These are phyloP conservation scores for Drosera spatulata DNA, from an alignment of 179 eudicot species.

Conservation along the genomic window DNA sequence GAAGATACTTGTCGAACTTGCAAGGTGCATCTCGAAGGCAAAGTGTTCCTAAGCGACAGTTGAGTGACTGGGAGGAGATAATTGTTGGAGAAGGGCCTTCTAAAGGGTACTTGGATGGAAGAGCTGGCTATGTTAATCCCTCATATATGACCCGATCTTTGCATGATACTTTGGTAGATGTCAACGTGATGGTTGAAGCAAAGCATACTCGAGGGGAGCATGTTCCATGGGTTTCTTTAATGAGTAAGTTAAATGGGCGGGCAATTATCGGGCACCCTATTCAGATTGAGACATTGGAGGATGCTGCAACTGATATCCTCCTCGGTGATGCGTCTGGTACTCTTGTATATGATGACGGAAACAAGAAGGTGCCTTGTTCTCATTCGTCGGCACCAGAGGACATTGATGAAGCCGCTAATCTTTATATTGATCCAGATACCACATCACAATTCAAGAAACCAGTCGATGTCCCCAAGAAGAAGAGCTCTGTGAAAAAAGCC, in stretches of 20 bases:
- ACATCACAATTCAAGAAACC: slow-evolving; percentile 23
- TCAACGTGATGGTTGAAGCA: slow-evolving; percentile 70
- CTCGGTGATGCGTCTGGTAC: slow-evolving; percentile 21
- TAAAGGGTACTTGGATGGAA: slow-evolving; percentile 47
- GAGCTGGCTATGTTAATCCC: slow-evolving; percentile 32
- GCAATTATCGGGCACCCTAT: slow-evolving; percentile 93
- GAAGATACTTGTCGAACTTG: slow-evolving; percentile 16
- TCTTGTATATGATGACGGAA: slow-evolving; percentile 17
- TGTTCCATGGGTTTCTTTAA: slow-evolving; percentile 16
- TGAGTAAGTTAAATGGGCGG: slow-evolving; percentile 76
- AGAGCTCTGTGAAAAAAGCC: slow-evolving; percentile 10
- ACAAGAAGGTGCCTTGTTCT: slow-evolving; percentile 41
- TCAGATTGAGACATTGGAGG: slow-evolving; percentile 69
- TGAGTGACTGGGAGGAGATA: slow-evolving; percentile 39
- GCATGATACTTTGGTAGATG: slow-evolving; percentile 60
- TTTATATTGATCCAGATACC: slow-evolving; percentile 22
- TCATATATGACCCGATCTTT: slow-evolving; percentile 23
- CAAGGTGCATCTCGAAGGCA: slow-evolving; percentile 29
- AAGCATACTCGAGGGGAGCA: slow-evolving; percentile 77
- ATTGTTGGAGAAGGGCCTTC: slow-evolving; percentile 37
- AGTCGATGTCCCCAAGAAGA: slow-evolving; percentile 16
- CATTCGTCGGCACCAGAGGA: slow-evolving; percentile 32
- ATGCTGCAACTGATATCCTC: slow-evolving; percentile 51
- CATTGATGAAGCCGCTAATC: slow-evolving; percentile 18
- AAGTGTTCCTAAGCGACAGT: slow-evolving; percentile 18